Evolutionary conservation across 2,329 filamentous ascomycete species (phyloP).

Genomic region (Diaporthe citri): DNA sequence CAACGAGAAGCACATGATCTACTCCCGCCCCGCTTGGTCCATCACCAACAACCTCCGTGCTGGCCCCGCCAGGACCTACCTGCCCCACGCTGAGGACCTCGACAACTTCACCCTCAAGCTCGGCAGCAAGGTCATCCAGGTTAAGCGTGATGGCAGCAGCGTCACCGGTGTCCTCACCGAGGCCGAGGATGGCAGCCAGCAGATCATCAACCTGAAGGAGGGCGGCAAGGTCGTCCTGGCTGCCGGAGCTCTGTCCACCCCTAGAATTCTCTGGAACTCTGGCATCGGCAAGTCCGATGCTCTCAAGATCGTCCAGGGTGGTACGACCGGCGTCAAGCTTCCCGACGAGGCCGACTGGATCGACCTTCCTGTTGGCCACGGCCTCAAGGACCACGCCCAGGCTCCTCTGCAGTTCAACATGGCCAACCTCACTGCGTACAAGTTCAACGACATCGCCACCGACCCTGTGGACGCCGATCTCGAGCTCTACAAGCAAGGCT

Average conservation of each 20-base stretch:
- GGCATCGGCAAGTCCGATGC: conserved; percentile 43
- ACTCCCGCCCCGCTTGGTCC: conserved; percentile 40
- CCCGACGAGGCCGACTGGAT: conserved; percentile 38
- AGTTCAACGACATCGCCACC: conserved; percentile 34
- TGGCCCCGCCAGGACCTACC: conserved; percentile 43
- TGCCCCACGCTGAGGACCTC: conserved; percentile 42
- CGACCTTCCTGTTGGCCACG: conserved; percentile 36
- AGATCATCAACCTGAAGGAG: conserved; percentile 43
- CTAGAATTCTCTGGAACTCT: conserved; percentile 41
- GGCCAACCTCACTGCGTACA: conserved; percentile 41
- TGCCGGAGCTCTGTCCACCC: conserved; percentile 43
- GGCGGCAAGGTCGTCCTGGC: conserved; percentile 44
- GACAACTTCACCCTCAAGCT: conserved; percentile 45
- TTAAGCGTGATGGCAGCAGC: conserved; percentile 42
- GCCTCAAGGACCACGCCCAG: conserved; percentile 39
- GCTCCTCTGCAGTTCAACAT: conserved; percentile 42
- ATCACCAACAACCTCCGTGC: conserved; percentile 41
- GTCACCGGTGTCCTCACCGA: conserved; percentile 44
- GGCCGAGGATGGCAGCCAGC: conserved; percentile 38
- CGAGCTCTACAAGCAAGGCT: conserved; percentile 42
- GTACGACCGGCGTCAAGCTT: conserved; percentile 38
- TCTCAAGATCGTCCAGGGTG: conserved; percentile 41
- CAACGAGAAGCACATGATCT: conserved; percentile 40
- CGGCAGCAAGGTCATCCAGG: conserved; percentile 44
- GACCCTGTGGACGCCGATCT: conserved; percentile 39